phyloP scores from a whole-genome alignment of 306 rosid species.

The Citrullus colocynthis region DNA sequence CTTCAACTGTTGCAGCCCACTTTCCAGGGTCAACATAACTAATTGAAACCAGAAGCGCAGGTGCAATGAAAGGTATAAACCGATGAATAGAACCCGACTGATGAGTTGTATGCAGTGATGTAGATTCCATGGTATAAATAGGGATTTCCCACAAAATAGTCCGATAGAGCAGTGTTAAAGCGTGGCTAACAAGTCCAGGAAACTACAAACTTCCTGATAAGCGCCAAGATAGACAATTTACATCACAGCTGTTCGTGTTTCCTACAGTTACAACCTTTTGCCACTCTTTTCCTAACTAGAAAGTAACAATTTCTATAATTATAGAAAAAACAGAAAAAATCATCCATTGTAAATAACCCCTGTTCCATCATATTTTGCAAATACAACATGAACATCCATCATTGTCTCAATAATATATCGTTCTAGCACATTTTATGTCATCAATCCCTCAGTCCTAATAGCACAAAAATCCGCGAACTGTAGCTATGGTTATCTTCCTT shows the following conservation, averaged over 20 bases:
- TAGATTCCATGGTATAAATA: constrained; percentile 42
- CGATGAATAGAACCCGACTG: constrained; percentile 23
- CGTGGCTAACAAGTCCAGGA: constrained; percentile 17
- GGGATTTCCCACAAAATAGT: constrained; percentile 14
- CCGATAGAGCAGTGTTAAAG: constrained; percentile 11
- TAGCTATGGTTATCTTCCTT: constrained; percentile 19
- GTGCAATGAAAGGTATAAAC: constrained; percentile 49
- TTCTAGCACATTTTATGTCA: constrained; percentile 15
- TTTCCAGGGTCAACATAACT: constrained; percentile 97
- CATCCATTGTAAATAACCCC: constrained; percentile 8
- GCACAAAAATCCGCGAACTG: constrained; percentile 1
- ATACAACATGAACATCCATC: not conserved
- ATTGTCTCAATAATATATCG: constrained; percentile 8
- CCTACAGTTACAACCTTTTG: constrained; percentile 6
- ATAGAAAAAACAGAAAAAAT: not conserved
- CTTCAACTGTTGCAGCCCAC: constrained; percentile 81
- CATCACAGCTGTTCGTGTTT: constrained; percentile 9
- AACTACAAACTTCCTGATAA: constrained; percentile 17
- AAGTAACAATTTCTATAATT: constrained; percentile 8
- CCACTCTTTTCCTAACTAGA: constrained; percentile 1
- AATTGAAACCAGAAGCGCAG: constrained; percentile 59
- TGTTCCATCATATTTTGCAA: constrained; percentile 1
- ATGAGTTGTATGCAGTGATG: constrained; percentile 17
- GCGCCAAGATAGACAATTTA: constrained; percentile 9
- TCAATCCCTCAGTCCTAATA: constrained; percentile 9